These are phyloP conservation scores for Arthroderma sp. DNA, from an alignment of 2,329 filamentous ascomycete genomes.

Conservation along the genomic window DNA sequence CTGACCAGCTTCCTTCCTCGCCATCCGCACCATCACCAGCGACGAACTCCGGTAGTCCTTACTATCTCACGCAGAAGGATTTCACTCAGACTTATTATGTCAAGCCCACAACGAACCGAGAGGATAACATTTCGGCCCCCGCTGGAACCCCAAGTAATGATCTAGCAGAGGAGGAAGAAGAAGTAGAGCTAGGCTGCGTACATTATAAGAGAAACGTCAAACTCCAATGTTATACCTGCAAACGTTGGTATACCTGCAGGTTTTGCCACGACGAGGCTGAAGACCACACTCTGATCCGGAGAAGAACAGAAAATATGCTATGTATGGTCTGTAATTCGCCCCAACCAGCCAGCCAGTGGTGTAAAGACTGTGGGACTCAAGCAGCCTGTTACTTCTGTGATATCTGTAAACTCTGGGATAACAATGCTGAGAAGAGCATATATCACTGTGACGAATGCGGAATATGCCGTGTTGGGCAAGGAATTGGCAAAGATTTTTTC, in stretches of 20 bases:
- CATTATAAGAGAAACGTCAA: constrained; percentile 97
- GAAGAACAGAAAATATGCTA: constrained; percentile 85
- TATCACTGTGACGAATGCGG: constrained; percentile 96
- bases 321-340: constrained; percentile 89
- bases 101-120: constrained; percentile 10
- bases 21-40: constrained; percentile 15
- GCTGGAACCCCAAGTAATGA: constrained; percentile 10
- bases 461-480: constrained; percentile 81
- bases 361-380: constrained; percentile 59
- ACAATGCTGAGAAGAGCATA: constrained; percentile 77
- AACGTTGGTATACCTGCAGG: constrained; percentile 86
- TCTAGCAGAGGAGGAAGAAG: constrained; percentile 16
- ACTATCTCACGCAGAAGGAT: constrained; percentile 41
- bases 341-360: constrained; percentile 67
- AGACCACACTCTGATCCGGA: constrained; percentile 64
- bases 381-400: constrained; percentile 85
- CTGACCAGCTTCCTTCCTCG: constrained; percentile 18
- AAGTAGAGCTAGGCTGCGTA: constrained; percentile 59
- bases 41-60: constrained; percentile 19
- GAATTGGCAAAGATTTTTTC: constrained; percentile 85
- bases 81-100: constrained; percentile 55
- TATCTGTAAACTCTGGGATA: constrained; percentile 94
- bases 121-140: constrained; percentile 3
- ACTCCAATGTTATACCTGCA: constrained; percentile 79
- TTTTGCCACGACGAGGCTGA: constrained; percentile 83